These are phyloP conservation scores for Peronosclerospora sorghi DNA, from an alignment of 352 stramenopile genomes.

Conservation along the genomic window DNA sequence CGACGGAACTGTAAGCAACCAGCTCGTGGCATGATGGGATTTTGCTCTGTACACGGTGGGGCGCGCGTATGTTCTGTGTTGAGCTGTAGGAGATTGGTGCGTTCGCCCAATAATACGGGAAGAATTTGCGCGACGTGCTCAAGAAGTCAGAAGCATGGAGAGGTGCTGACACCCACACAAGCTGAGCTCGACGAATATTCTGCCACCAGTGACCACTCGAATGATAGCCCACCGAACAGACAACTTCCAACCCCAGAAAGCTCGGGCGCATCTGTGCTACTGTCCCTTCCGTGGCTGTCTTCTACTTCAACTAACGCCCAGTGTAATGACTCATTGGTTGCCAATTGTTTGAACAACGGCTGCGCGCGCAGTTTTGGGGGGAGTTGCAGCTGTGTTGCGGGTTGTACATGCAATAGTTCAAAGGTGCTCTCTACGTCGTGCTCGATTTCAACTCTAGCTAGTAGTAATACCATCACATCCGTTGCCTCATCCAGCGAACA, in stretches of 20 bases:
- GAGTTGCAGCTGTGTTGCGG: slow-evolving; percentile 41
- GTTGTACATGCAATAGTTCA: slow-evolving; percentile 43
- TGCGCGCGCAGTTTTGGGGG: slow-evolving; percentile 55
- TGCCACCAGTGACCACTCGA: slow-evolving; percentile 6
- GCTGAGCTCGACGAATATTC: neutral
- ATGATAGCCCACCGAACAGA: slow-evolving; percentile 11
- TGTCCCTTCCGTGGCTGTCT: slow-evolving; percentile 11
- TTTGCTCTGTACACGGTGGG: slow-evolving; percentile 61
- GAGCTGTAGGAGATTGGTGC: slow-evolving; percentile 58
- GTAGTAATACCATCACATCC: slow-evolving; percentile 10
- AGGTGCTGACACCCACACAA: neutral
- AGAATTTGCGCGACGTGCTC: slow-evolving; percentile 33
- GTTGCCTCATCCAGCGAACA: slow-evolving; percentile 7
- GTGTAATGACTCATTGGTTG: slow-evolving; percentile 29
- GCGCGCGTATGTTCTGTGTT: slow-evolving; percentile 37
- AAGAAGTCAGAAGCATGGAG: slow-evolving; percentile 16
- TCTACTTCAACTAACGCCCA: slow-evolving; percentile 6
- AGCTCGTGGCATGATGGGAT: slow-evolving; percentile 38
- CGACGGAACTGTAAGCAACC: slow-evolving; percentile 42
- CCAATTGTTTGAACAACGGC: slow-evolving; percentile 56
- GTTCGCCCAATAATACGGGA: slow-evolving; percentile 19
- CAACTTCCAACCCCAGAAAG: slow-evolving; percentile 4
- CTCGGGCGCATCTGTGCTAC: slow-evolving; percentile 5
- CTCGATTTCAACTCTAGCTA: slow-evolving; percentile 11
- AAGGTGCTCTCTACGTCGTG: slow-evolving; percentile 7